Conservation (phyloP, 768 basidiomycete genomes). For the Naematelia aurantialba region DNA sequence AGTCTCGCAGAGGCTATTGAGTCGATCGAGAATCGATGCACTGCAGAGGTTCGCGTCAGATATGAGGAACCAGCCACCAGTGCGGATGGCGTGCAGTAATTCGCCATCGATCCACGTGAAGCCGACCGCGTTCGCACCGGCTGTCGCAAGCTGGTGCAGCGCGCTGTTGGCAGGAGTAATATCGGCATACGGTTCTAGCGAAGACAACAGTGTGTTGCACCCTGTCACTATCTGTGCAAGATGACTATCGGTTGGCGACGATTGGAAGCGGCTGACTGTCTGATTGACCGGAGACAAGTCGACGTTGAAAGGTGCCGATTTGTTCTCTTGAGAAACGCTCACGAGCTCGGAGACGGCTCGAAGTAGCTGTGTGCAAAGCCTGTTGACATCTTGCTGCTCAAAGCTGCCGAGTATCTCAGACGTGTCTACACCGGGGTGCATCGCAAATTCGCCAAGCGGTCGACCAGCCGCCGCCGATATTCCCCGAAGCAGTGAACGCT, state of each 20-base stretch:
- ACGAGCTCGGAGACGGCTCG: slow-evolving; percentile 7
- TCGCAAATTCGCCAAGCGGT: slow-evolving; percentile 64
- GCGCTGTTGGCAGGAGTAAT: background rate
- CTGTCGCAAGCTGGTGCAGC: background rate
- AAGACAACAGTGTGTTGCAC: background rate
- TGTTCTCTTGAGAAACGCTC: background rate
- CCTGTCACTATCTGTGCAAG: background rate
- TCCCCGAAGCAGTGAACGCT: slow-evolving; percentile 67
- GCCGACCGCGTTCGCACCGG: slow-evolving; percentile 52
- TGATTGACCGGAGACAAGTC: background rate
- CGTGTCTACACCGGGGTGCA: slow-evolving; percentile 85
- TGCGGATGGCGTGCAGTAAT: slow-evolving; percentile 75
- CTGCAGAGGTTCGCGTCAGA: slow-evolving; percentile 93
- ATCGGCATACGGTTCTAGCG: slow-evolving; percentile 5
- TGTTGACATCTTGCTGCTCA: slow-evolving; percentile 69
- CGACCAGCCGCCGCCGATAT: slow-evolving; percentile 71
- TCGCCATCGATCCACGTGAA: slow-evolving; percentile 98
- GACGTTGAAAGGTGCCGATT: background rate
- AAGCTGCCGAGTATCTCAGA: slow-evolving; percentile 92
- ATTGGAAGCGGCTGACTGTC: background rate
- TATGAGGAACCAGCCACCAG: slow-evolving; percentile 83
- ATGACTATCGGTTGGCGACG: background rate
- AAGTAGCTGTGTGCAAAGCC: background rate
- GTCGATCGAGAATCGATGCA: slow-evolving; percentile 88
- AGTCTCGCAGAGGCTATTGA: slow-evolving; percentile 91